A percentile compares a stretch with the other conserved stretches of the same genome.
Conservation (phyloP, 2,329 filamentous ascomycete species). For the Mollisia scopiformis region DNA sequence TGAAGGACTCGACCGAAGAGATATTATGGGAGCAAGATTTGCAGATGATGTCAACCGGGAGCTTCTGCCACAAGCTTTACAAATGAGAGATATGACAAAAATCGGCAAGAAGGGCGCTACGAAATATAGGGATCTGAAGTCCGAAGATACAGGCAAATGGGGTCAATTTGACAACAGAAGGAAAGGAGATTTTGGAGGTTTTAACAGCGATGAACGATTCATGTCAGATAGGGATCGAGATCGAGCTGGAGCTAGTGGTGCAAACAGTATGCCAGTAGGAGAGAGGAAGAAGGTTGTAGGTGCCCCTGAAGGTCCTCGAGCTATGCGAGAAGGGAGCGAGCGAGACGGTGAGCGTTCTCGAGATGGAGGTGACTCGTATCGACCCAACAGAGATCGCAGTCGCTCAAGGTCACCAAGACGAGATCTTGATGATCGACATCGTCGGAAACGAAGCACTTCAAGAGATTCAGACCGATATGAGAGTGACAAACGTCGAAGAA, state of each 20-base stretch:
- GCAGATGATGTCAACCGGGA: constrained; percentile 86
- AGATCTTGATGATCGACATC: constrained; percentile 46
- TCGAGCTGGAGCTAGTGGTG: constrained; percentile 57
- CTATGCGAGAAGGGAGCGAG: constrained; percentile 34
- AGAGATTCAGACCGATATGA: constrained; percentile 55
- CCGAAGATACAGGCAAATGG: constrained; percentile 90
- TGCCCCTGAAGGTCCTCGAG: constrained; percentile 36
- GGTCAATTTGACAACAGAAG: constrained; percentile 62
- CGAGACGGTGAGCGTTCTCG: constrained; percentile 38
- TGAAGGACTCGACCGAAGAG: constrained; percentile 75
- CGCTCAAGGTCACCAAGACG: constrained; percentile 57
- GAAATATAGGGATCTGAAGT: constrained; percentile 84
- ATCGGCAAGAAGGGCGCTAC: constrained; percentile 90
- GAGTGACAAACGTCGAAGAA: constrained; percentile 61
- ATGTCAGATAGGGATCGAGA: constrained; percentile 64
- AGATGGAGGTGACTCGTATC: constrained; percentile 34
- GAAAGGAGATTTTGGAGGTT: constrained; percentile 41
- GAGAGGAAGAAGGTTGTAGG: constrained; percentile 47
- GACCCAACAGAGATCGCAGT: constrained; percentile 35
- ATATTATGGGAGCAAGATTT: constrained; percentile 84
- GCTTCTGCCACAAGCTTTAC: constrained; percentile 85
- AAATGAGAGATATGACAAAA: constrained; percentile 91
- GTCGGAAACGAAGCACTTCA: constrained; percentile 61
- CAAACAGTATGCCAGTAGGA: constrained; percentile 72
- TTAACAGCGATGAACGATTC: constrained; percentile 67